Base-by-base conservation (phyloP, 352 stramenopile genomes). In the Globisporangium recalcitrans region DNA sequence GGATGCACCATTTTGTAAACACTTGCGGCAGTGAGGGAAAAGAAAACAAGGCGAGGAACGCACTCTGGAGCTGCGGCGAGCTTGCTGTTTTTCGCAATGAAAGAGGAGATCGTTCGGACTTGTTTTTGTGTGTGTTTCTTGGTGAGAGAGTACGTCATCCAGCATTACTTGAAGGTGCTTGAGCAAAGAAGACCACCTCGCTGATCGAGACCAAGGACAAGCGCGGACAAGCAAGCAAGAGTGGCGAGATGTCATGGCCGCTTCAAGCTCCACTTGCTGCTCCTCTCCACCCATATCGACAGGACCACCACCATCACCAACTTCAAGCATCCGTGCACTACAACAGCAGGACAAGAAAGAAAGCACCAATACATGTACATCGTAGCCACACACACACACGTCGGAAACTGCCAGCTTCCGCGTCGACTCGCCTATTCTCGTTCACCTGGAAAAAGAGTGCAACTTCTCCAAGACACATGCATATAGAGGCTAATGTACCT, bases 1-100 rank as follows among this genome's bases (percentile, higher is more conserved):
- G 69, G 78, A 6, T 95, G 85, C 66, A 77, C 71, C 63, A 92
- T 95, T 75, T 74, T 93, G 73, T 95, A 90, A 80, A 22, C 29
- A n/a, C 24, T 36, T 19, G 52, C 16, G 16, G 19, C 22, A 29
- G 27, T 31, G 22, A 36, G 24, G 29, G 22, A 38, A 19, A 38
- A 49, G 19, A 22, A 38, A n/a, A n/a, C 51, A 27, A 55, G 26
- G n/a, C 4, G 38, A 38, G 9, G 24, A 32, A 14, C 22, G 6
- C 11, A 4, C 52, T 44, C 27, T 2, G 13, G 19, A 26, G 9
- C 22, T 60, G 36, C 32, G 22, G 24, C 51, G 36, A 40, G 19
- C 22, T 31, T 14, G n/a, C 34, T 11, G 52, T n/a, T 44, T 44
- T 58, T 11, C 32, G 31, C 29, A 47, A 47, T 42, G 31, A 58